These are phyloP conservation scores for Pythium apleroticum DNA, from an alignment of 352 stramenopile species.

Conservation along the genomic window DNA sequence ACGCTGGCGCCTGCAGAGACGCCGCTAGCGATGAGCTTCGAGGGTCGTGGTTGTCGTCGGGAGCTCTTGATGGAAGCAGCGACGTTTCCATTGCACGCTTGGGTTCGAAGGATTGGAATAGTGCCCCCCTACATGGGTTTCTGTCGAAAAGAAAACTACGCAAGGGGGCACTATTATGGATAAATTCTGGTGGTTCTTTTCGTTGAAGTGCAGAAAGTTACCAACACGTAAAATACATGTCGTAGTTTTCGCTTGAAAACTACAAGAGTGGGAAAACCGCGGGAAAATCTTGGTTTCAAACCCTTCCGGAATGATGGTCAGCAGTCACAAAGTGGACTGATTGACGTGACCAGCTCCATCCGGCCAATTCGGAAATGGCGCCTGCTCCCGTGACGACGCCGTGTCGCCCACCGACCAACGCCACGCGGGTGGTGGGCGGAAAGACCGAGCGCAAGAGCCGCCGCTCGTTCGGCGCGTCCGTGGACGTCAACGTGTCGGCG, in stretches of 20 bases:
- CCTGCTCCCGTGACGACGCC: slow-evolving; percentile 13
- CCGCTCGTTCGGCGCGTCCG: background rate
- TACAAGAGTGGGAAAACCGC: slow-evolving; percentile 16
- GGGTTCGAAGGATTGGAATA: slow-evolving; percentile 19
- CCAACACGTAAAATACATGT: slow-evolving; percentile 3
- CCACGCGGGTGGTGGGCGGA: background rate
- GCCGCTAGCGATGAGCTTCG: background rate
- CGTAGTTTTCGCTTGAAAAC: slow-evolving; percentile 3
- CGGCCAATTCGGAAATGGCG: background rate
- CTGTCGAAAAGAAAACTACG: background rate
- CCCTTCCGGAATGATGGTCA: slow-evolving; percentile 25
- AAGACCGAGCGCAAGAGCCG: slow-evolving; percentile 11
- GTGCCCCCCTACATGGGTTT: slow-evolving; percentile 14
- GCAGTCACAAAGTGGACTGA: background rate
- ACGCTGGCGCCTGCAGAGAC: background rate
- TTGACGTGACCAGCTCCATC: background rate
- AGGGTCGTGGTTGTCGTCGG: background rate
- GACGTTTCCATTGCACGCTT: slow-evolving; percentile 30
- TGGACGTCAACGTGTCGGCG: slow-evolving; percentile 9
- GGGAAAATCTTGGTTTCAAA: slow-evolving; percentile 18
- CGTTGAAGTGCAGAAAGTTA: background rate
- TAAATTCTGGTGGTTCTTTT: slow-evolving; percentile 1
- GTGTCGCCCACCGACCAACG: background rate
- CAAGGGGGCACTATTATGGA: slow-evolving; percentile 12
- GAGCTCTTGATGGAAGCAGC: background rate